Conservation (phyloP, 805 yeast species). For the Candida namnaoensis region DNA sequence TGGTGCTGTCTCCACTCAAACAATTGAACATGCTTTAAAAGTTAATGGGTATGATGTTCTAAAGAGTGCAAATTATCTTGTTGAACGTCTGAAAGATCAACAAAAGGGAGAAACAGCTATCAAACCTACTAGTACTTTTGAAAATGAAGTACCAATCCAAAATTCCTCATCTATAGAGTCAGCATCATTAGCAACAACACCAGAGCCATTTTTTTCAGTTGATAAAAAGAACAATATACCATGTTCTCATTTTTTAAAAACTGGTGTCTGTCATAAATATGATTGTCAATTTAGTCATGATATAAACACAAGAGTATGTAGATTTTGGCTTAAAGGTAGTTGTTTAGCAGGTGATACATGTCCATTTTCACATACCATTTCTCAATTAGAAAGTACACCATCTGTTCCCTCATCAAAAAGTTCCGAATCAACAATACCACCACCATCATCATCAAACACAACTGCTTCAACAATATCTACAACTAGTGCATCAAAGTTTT, state of each 20-base stretch:
- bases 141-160: neutral
- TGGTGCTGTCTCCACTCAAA: conserved; percentile 18
- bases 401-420: neutral
- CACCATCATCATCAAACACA: neutral
- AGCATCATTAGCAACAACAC: conserved; percentile 1
- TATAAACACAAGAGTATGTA: conserved; percentile 29
- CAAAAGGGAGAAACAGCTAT: neutral
- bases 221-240: conserved; percentile 17
- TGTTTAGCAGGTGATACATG: conserved; percentile 35
- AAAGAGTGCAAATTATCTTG: conserved; percentile 12
- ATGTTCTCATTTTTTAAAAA: conserved; percentile 31
- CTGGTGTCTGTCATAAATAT: conserved; percentile 32
- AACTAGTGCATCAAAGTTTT: conserved; percentile 1
- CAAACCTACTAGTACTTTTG: neutral
- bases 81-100: conserved; percentile 10
- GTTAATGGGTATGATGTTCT: conserved; percentile 26
- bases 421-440: conserved; percentile 7
- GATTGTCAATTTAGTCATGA: conserved; percentile 41
- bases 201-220: neutral
- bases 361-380: conserved; percentile 26
- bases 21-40: conserved; percentile 27
- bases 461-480: neutral
- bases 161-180: conserved; percentile 1
- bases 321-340: conserved; percentile 36
- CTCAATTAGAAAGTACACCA: neutral